These are phyloP conservation scores for Podospora pseudoanserina DNA, from an alignment of 495 filamentous ascomycete species.

Conservation along the genomic window DNA sequence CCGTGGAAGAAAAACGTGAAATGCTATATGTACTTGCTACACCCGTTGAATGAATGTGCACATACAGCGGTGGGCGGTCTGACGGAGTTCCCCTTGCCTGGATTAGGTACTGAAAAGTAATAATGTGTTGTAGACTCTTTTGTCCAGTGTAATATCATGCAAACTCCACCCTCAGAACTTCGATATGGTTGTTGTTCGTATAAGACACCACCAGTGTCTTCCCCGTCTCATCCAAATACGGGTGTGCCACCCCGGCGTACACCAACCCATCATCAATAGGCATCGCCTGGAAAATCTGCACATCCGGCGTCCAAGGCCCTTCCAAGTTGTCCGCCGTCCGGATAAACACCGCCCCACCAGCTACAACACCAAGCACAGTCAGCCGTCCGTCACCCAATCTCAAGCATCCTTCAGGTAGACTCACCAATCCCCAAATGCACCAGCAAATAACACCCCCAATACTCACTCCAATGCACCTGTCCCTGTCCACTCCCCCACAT, in stretches of 20 bases:
- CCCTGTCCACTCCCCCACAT: conserved; percentile 34
- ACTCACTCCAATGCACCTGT: conserved; percentile 32
- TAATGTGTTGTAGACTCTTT: no score
- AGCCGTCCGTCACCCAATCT: background rate
- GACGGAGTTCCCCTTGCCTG: no score
- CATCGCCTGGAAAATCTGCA: conserved; percentile 30
- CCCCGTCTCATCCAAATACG: conserved; percentile 32
- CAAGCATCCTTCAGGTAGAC: background rate
- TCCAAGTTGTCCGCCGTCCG: conserved; percentile 30
- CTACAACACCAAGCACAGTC: conserved; percentile 11
- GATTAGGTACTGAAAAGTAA: no score
- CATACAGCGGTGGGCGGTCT: no score
- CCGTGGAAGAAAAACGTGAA: no score
- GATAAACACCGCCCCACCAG: conserved; percentile 22
- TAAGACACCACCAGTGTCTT: conserved; percentile 30
- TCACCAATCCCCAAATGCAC: conserved; percentile 31
- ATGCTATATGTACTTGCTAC: no score
- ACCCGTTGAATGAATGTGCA: no score
- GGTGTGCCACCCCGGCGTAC: conserved; percentile 35
- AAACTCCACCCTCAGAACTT: conserved; percentile 27
- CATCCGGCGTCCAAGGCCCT: conserved; percentile 37
- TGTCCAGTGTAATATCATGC: background rate
- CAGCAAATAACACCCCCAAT: conserved; percentile 31
- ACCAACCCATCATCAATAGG: conserved; percentile 31
- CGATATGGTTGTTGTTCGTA: conserved; percentile 38